A percentile compares a stretch with the other conserved stretches of the same genome.
Conservation (phyloP, 768 basidiomycete genomes). For the Suillus spraguei region DNA sequence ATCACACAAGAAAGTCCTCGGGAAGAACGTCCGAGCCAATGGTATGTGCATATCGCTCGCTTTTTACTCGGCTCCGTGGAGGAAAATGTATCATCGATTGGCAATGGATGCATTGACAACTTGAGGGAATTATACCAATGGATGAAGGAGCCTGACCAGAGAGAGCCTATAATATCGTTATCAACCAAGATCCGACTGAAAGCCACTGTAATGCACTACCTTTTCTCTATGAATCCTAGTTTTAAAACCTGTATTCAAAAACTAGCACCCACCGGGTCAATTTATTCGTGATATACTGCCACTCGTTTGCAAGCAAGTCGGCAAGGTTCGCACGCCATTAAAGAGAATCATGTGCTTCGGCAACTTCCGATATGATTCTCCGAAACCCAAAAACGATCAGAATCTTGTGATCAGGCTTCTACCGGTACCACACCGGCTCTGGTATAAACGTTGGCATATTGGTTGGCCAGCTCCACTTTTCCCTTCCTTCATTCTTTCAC, state of each 20-base stretch:
- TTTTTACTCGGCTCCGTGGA: slow-evolving; percentile 1
- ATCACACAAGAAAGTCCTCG: background rate
- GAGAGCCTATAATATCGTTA: background rate
- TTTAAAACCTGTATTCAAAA: background rate
- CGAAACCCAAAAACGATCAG: background rate
- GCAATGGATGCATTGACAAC: background rate
- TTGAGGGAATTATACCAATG: slow-evolving; percentile 5
- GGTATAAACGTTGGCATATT: slow-evolving; percentile 13
- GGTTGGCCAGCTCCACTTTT: slow-evolving; percentile 13
- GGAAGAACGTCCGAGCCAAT: background rate
- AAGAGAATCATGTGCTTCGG: slow-evolving; percentile 3
- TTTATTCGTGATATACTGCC: background rate
- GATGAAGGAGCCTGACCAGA: background rate
- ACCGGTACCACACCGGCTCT: slow-evolving; percentile 5
- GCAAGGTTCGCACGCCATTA: too few species aligned
- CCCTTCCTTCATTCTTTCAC: slow-evolving; percentile 9
- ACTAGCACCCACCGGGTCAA: background rate
- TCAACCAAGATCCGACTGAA: background rate
- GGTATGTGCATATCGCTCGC: background rate
- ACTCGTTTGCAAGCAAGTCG: too few species aligned
- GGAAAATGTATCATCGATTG: background rate
- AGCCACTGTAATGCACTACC: background rate
- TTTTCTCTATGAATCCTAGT: background rate
- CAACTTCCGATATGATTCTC: background rate
- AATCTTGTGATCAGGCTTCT: slow-evolving; percentile 4